These are phyloP conservation scores for Aspergillus aculeatinus DNA, from an alignment of 2,329 filamentous ascomycete species.

Conservation along the genomic window DNA sequence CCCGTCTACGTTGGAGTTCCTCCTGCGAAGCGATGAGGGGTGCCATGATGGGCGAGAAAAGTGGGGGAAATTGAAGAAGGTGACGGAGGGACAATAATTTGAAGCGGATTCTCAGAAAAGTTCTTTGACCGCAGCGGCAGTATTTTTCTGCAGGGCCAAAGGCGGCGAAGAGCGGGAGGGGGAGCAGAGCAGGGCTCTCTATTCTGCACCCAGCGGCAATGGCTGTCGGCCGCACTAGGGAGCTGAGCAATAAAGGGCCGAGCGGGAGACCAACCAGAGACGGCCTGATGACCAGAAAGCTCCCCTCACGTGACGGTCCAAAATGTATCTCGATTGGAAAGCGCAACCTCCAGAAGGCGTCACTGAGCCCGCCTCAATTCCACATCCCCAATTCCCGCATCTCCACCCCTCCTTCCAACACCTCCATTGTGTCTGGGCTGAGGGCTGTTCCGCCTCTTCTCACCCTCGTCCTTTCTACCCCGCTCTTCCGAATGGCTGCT, in stretches of 20 bases:
- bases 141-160: constrained; percentile 29
- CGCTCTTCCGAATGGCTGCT: constrained; percentile 54
- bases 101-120: constrained; percentile 34
- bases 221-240: background rate
- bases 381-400: constrained; percentile 31
- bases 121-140: constrained; percentile 31
- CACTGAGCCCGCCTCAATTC: constrained; percentile 27
- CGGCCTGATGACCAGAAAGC: constrained; percentile 37
- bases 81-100: constrained; percentile 22
- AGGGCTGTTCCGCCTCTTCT: constrained; percentile 30
- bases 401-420: constrained; percentile 31
- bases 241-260: constrained; percentile 19
- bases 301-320: constrained; percentile 34
- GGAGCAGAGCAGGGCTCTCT: constrained; percentile 5
- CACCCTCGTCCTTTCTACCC: constrained; percentile 16
- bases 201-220: constrained; percentile 16
- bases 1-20: constrained; percentile 46
- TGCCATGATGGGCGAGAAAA: constrained; percentile 36
- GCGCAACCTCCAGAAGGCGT: constrained; percentile 32
- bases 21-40: constrained; percentile 43
- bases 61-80: constrained; percentile 20
- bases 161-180: constrained; percentile 20
- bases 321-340: constrained; percentile 30
- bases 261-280: constrained; percentile 31
- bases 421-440: constrained; percentile 38